These are phyloP conservation scores for Neonectria coccinea DNA, from an alignment of 2,329 filamentous ascomycete genomes.

Conservation along the genomic window DNA sequence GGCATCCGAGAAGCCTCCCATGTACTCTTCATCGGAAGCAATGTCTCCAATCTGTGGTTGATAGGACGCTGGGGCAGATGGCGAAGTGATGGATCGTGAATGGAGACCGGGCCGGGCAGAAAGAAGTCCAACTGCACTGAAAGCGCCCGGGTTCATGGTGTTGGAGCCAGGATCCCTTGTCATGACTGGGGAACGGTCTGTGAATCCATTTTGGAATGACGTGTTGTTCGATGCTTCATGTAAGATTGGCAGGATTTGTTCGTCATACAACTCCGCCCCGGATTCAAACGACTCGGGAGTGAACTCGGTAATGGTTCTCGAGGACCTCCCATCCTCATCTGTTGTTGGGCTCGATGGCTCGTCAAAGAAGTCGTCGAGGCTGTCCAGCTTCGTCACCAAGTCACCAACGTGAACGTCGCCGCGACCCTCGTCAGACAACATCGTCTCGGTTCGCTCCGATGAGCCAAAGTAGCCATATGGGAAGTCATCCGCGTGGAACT, in stretches of 20 bases:
- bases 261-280: constrained; percentile 87
- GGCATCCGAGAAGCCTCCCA: constrained; percentile 82
- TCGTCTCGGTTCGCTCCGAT: constrained; percentile 83
- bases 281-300: constrained; percentile 75
- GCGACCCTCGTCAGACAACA: constrained; percentile 87
- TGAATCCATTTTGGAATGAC: constrained; percentile 90
- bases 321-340: constrained; percentile 70
- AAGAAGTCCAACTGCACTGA: constrained; percentile 56
- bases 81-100: constrained; percentile 86
- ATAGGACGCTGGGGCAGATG: constrained; percentile 69
- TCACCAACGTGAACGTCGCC: constrained; percentile 79
- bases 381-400: constrained; percentile 82
- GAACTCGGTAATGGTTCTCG: constrained; percentile 73
- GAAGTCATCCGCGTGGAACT: constrained; percentile 92
- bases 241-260: constrained; percentile 90
- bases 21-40: constrained; percentile 80
- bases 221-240: constrained; percentile 85
- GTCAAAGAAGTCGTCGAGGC: constrained; percentile 85
- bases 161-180: constrained; percentile 71
- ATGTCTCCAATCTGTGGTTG: constrained; percentile 70
- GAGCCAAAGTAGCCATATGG: constrained; percentile 82
- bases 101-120: constrained; percentile 76
- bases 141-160: constrained; percentile 72
- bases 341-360: constrained; percentile 71
- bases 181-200: constrained; percentile 74